Conservation (phyloP, 208 protist species). For the Crithidia fasciculata region DNA sequence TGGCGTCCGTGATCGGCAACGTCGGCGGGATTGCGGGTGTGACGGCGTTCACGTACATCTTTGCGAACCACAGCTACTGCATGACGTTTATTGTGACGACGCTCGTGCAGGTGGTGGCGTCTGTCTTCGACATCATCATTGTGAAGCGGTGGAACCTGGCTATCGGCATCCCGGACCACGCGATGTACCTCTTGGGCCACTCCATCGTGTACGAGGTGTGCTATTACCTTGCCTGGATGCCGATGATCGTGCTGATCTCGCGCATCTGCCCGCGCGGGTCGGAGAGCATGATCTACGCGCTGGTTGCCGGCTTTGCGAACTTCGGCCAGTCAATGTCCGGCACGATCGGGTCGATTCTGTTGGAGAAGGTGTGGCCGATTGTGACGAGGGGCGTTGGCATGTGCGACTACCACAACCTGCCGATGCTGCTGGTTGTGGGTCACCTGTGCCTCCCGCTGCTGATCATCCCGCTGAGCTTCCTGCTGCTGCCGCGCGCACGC, state of each 20-base stretch:
- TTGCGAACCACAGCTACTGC: slow-evolving; percentile 54
- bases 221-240: slow-evolving; percentile 72
- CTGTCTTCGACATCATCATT: slow-evolving; percentile 65
- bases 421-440: slow-evolving; percentile 51
- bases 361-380: slow-evolving; percentile 55
- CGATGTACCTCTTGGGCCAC: slow-evolving; percentile 69
- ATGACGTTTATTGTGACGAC: slow-evolving; percentile 46
- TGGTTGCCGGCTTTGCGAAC: slow-evolving; percentile 77
- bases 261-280: slow-evolving; percentile 77
- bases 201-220: slow-evolving; percentile 51
- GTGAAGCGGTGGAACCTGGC: slow-evolving; percentile 55
- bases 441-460: slow-evolving; percentile 58
- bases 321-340: slow-evolving; percentile 52
- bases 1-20: slow-evolving; percentile 43
- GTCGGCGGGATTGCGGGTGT: slow-evolving; percentile 42
- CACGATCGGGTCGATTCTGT: slow-evolving; percentile 51
- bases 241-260: slow-evolving; percentile 69
- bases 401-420: slow-evolving; percentile 70
- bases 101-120: slow-evolving; percentile 36
- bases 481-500: slow-evolving; percentile 54
- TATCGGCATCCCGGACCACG: slow-evolving; percentile 52
- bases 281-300: slow-evolving; percentile 74
- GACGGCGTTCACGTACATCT: slow-evolving; percentile 56
- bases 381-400: slow-evolving; percentile 16
- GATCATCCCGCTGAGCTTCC: slow-evolving; percentile 56